Evolutionary conservation across 2,329 filamentous ascomycete species (phyloP).

Genomic region (Xylariaceae sp.): DNA sequence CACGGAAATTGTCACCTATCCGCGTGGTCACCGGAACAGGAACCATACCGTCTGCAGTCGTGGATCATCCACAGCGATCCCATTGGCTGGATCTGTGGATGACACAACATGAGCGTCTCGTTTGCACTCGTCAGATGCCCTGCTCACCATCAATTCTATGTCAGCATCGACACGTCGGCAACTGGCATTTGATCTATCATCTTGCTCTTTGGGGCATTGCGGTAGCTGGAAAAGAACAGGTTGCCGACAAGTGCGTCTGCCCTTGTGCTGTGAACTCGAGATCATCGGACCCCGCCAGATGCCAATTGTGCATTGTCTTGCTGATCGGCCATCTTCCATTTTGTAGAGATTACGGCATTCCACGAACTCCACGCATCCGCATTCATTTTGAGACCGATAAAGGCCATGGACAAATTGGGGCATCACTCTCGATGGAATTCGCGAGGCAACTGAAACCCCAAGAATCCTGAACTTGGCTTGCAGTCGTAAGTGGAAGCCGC

Average conservation of each 20-base stretch:
- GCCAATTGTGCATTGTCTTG: background rate
- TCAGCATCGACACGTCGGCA: slow-evolving; percentile 7
- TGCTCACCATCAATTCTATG: slow-evolving; percentile 6
- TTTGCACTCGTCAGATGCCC: slow-evolving; percentile 12
- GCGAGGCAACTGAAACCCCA: no score
- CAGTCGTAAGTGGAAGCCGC: no score
- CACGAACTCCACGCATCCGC: no score
- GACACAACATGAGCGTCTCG: slow-evolving; percentile 14
- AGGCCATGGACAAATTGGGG: no score
- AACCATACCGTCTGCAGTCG: slow-evolving; percentile 21
- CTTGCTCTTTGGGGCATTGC: slow-evolving; percentile 9
- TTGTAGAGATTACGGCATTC: no score
- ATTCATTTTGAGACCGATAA: no score
- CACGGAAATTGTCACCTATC: no score
- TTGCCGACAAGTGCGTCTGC: slow-evolving; percentile 3
- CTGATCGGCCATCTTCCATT: background rate
- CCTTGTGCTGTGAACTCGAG: slow-evolving; percentile 5
- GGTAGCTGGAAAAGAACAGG: slow-evolving; percentile 3
- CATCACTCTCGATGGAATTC: no score
- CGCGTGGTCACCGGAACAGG: slow-evolving; percentile 12
- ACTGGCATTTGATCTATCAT: slow-evolving; percentile 9
- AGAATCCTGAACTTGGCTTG: no score
- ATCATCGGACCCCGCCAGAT: background rate
- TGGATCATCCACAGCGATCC: slow-evolving; percentile 20
- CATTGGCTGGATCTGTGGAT: slow-evolving; percentile 16